Conservation (phyloP, 2,329 filamentous ascomycete genomes). For the Aspergillus puulaauensis region DNA sequence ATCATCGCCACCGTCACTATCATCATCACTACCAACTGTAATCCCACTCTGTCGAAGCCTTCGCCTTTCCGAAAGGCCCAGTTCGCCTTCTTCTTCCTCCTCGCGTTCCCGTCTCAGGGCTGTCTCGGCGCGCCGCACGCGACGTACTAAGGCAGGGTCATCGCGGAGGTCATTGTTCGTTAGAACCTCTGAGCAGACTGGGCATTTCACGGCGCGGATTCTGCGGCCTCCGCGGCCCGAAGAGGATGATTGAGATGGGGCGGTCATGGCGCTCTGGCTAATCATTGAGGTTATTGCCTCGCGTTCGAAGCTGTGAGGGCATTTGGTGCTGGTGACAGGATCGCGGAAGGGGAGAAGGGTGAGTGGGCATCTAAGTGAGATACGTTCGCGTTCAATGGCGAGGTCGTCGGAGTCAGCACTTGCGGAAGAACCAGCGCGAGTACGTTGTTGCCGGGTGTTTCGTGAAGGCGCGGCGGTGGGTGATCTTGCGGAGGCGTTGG, state of each 20-base stretch:
- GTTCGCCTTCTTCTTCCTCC: slow-evolving; percentile 30
- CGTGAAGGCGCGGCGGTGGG: slow-evolving; percentile 8
- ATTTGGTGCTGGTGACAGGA: slow-evolving; percentile 50
- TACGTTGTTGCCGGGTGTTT: slow-evolving; percentile 18
- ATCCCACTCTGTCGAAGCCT: slow-evolving; percentile 24
- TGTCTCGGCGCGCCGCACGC: slow-evolving; percentile 37
- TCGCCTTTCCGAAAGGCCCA: slow-evolving; percentile 10
- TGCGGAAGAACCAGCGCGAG: slow-evolving; percentile 23
- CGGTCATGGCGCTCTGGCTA: slow-evolving; percentile 26
- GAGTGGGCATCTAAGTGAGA: slow-evolving; percentile 49
- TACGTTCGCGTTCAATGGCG: slow-evolving; percentile 45
- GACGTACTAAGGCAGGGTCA: slow-evolving; percentile 41
- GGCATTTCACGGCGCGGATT: slow-evolving; percentile 37
- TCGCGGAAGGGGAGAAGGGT: slow-evolving; percentile 47
- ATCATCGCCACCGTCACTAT: not conserved
- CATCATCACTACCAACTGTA: slow-evolving; percentile 30
- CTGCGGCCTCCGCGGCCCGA: slow-evolving; percentile 19
- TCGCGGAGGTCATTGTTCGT: slow-evolving; percentile 38
- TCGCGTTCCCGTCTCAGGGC: slow-evolving; percentile 26
- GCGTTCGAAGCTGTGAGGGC: slow-evolving; percentile 51
- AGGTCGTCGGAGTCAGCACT: slow-evolving; percentile 43
- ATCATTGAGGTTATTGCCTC: slow-evolving; percentile 49
- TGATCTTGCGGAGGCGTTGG: slow-evolving; percentile 3
- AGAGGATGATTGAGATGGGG: slow-evolving; percentile 20
- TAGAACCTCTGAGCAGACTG: slow-evolving; percentile 42